These are phyloP conservation scores for Rhodosporidiobolus sp. DNA, from an alignment of 768 basidiomycete species.

Conservation along the genomic window DNA sequence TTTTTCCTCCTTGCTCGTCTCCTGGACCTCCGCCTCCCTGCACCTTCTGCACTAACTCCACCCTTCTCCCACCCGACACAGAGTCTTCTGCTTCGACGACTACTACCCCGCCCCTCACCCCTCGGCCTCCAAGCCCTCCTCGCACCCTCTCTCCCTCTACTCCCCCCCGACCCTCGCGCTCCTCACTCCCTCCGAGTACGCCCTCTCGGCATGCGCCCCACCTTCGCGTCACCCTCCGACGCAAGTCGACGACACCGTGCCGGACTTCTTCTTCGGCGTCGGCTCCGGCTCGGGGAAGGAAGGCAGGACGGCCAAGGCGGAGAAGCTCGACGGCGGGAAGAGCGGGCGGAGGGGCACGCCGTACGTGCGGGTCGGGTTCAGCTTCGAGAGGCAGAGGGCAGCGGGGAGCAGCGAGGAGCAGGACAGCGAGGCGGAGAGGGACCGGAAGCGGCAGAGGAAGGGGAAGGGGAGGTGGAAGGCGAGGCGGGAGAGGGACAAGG, in stretches of 20 bases:
- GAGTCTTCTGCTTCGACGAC: conserved; percentile 29
- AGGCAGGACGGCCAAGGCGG: neutral
- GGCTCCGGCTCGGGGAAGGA: neutral
- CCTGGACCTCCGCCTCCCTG: neutral
- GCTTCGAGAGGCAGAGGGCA: neutral
- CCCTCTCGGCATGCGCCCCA: neutral
- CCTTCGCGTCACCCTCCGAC: neutral
- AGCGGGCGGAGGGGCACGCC: neutral
- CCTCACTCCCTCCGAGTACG: neutral
- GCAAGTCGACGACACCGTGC: too few relatives aligned
- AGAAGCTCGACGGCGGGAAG: neutral
- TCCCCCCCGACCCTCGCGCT: neutral
- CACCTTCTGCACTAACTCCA: neutral
- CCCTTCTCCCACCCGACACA: neutral
- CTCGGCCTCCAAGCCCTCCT: neutral
- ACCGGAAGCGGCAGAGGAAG: neutral
- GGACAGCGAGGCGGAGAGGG: neutral
- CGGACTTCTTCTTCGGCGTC: conserved; percentile 11
- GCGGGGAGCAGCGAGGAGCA: neutral
- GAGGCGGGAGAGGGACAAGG: neutral
- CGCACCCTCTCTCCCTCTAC: conserved; percentile 11
- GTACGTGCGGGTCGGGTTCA: conserved; percentile 15
- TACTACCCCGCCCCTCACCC: neutral
- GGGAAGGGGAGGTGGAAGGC: neutral
- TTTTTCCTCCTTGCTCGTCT: neutral